phyloP scores from a whole-genome alignment of 441 rosid genomes.

The Eruca vesicaria region DNA sequence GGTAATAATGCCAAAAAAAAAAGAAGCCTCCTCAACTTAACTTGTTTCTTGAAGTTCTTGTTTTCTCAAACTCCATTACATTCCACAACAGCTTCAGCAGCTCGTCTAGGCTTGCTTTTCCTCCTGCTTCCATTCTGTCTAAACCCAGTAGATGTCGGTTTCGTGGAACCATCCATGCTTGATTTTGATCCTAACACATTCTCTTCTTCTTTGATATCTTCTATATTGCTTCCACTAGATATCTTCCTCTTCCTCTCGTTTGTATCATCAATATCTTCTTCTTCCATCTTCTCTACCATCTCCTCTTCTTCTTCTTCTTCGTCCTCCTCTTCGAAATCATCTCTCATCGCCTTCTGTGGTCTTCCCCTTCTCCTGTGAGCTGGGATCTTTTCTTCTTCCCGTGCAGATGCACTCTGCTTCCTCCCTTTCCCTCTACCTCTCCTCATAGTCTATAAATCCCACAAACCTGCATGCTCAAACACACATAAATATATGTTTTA shows the following conservation, averaged over 20 bases:
- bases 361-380: slow-evolving; percentile 55
- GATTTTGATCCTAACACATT: slow-evolving; percentile 45
- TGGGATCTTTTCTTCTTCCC: slow-evolving; percentile 52
- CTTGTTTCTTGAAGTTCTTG: slow-evolving; percentile 9
- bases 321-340: slow-evolving; percentile 31
- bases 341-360: slow-evolving; percentile 50
- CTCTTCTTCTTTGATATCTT: slow-evolving; percentile 43
- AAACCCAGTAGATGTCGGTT: slow-evolving; percentile 59
- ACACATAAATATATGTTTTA: no score
- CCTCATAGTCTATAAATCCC: slow-evolving; percentile 40
- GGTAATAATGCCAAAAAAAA: not conserved
- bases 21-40: slow-evolving; percentile 3
- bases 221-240: slow-evolving; percentile 10
- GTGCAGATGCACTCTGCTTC: slow-evolving; percentile 45
- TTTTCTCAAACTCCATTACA: slow-evolving; percentile 52
- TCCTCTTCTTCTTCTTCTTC: no score
- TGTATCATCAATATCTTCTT: slow-evolving; percentile 25
- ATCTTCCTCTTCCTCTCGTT: slow-evolving; percentile 46
- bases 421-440: slow-evolving; percentile 68
- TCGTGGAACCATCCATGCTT: slow-evolving; percentile 52
- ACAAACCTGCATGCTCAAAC: not conserved
- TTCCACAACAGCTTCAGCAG: slow-evolving; percentile 87
- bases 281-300: slow-evolving; percentile 43
- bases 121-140: slow-evolving; percentile 80
- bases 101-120: slow-evolving; percentile 84